Evolutionary conservation across 345 rosid species (phyloP).

Genomic region (Sisymbrium irio): DNA sequence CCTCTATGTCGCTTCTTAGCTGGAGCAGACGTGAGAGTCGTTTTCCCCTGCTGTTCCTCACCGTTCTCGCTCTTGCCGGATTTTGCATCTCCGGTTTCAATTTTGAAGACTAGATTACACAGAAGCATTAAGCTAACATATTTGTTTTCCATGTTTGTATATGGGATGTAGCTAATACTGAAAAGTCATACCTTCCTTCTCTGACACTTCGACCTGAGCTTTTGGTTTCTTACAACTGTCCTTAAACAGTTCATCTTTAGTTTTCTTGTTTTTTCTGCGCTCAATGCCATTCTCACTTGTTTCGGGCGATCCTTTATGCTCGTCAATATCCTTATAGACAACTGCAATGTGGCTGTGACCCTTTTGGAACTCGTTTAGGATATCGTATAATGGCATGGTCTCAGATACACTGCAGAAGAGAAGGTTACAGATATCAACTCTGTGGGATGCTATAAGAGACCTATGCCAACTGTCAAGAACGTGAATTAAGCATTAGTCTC

Average conservation of each 20-base stretch:
- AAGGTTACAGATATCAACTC: neutral
- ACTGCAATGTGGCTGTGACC: conserved; percentile 97
- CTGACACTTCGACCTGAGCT: conserved; percentile 38
- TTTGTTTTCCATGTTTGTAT: neutral
- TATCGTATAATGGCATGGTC: conserved; percentile 84
- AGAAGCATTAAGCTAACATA: neutral
- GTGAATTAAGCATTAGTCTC: neutral
- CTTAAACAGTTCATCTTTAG: conserved; percentile 40
- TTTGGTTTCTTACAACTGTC: conserved; percentile 59
- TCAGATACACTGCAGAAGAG: conserved; percentile 61
- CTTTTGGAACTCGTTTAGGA: conserved; percentile 92
- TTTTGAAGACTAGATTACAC: conserved; percentile 30
- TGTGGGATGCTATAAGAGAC: neutral
- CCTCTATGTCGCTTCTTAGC: conserved; percentile 87
- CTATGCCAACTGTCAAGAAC: too few relatives aligned
- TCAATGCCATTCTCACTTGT: conserved; percentile 39
- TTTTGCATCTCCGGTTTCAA: conserved; percentile 39
- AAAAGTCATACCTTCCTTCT: conserved; percentile 43
- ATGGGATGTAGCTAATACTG: neutral
- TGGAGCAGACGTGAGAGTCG: conserved; percentile 52
- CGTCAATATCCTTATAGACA: conserved; percentile 69
- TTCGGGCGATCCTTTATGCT: conserved; percentile 37
- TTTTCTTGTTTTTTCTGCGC: conserved; percentile 31
- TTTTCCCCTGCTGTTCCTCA: conserved; percentile 46
- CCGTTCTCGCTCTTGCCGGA: conserved; percentile 41